phyloP scores from a whole-genome alignment of 441 rosid species.

The Geranium incanum region DNA sequence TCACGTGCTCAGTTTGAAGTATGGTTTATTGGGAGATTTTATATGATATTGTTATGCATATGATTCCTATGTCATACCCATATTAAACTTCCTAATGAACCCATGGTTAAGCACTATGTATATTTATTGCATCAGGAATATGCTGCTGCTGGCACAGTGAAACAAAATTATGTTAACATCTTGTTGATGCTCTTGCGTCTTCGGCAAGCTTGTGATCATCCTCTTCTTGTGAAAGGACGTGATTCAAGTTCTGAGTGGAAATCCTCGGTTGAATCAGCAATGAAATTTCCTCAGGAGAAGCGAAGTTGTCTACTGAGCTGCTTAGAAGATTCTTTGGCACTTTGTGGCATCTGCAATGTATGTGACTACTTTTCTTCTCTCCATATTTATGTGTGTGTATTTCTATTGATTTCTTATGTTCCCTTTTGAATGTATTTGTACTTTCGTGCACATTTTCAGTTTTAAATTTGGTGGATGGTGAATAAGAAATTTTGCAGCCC shows the following conservation, averaged over 20 bases:
- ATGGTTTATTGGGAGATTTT: constrained; percentile 23
- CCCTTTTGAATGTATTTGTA: not conserved
- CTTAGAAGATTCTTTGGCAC: constrained; percentile 64
- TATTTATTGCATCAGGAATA: constrained; percentile 49
- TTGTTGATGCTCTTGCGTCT: constrained; percentile 91
- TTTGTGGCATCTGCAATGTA: constrained; percentile 84
- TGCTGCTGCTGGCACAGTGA: constrained; percentile 91
- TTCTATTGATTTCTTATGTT: not conserved
- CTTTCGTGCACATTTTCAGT: not conserved
- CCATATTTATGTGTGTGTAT: not conserved
- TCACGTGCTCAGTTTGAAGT: constrained; percentile 79
- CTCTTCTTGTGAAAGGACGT: constrained; percentile 69
- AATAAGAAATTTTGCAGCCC: too few species aligned
- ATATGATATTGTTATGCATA: not conserved
- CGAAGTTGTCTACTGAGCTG: constrained; percentile 37
- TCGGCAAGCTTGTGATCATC: constrained; percentile 94
- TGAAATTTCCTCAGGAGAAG: constrained; percentile 46
- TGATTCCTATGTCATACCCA: constrained; percentile 6
- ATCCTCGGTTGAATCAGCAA: constrained; percentile 52
- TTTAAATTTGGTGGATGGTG: not conserved
- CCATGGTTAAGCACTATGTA: constrained; percentile 6
- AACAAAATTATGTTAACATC: constrained; percentile 81
- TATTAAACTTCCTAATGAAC: not conserved
- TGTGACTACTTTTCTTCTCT: constrained; percentile 22
- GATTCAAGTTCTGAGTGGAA: constrained; percentile 46